Conservation (phyloP, 2,329 filamentous ascomycete species). For the Truncatella angustata region DNA sequence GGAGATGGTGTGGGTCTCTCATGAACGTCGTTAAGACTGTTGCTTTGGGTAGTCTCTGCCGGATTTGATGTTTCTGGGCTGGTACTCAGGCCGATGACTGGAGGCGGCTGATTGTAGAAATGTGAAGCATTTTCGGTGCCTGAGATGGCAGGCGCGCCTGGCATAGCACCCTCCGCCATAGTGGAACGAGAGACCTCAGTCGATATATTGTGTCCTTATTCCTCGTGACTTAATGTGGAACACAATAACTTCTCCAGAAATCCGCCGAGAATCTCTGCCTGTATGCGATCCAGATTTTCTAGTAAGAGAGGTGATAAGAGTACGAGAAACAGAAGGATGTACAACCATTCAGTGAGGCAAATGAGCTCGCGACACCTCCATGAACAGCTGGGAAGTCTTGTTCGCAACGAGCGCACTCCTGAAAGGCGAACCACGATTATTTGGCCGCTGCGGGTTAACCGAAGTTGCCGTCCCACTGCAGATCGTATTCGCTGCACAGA, state of each 20-base stretch:
- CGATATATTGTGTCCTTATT: background rate
- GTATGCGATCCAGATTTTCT: no score
- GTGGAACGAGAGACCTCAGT: background rate
- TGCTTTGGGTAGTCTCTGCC: background rate
- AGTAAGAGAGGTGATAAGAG: no score
- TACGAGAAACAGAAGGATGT: no score
- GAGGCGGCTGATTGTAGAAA: conserved; percentile 14
- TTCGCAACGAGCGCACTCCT: no score
- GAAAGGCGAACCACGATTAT: no score
- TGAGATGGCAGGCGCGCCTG: conserved; percentile 13
- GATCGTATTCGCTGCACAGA: no score
- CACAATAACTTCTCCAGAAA: background rate
- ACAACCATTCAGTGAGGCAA: no score
- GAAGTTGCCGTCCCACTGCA: no score
- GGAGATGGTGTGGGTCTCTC: background rate
- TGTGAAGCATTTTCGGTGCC: conserved; percentile 11
- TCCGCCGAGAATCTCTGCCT: no score
- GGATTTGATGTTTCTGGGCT: conserved; percentile 4
- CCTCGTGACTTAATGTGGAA: background rate
- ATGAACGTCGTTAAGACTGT: background rate
- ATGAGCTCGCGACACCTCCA: no score
- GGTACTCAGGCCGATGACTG: conserved; percentile 9
- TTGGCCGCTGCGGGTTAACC: no score
- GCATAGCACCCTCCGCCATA: conserved; percentile 14
- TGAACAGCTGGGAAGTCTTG: no score